Percentiles rank a stretch among this genome's conserved stretches.
Conservation (phyloP, 352 stramenopile species). For the Pythium monospermum region DNA sequence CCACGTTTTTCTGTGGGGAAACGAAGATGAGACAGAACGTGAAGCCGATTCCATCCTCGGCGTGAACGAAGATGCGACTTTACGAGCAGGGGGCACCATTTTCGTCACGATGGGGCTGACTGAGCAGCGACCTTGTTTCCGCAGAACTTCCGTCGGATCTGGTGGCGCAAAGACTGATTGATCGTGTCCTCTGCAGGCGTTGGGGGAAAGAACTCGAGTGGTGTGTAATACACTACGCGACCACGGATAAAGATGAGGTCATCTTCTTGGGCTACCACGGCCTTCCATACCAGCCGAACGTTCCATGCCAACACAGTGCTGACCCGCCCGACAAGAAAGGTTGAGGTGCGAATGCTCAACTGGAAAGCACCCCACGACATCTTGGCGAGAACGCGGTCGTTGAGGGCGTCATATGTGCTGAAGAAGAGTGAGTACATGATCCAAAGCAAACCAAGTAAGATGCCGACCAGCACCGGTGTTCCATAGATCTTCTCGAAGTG, state of each 20-base stretch:
- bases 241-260: slow-evolving; percentile 9
- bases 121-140: too few species aligned
- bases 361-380: slow-evolving; percentile 10
- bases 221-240: slow-evolving; percentile 3
- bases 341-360: slow-evolving; percentile 9
- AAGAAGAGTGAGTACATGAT: slow-evolving; percentile 24
- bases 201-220: slow-evolving; percentile 4
- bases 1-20: too few species aligned
- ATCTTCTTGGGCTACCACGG: neutral
- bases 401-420: slow-evolving; percentile 13
- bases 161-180: too few species aligned
- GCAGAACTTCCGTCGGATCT: too few species aligned
- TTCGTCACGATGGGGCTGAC: too few species aligned
- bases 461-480: slow-evolving; percentile 15
- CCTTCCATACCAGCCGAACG: slow-evolving; percentile 1
- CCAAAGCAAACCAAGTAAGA: slow-evolving; percentile 15
- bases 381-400: slow-evolving; percentile 8
- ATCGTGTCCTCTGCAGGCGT: too few species aligned
- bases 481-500: slow-evolving; percentile 17
- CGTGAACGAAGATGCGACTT: too few species aligned
- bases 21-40: too few species aligned
- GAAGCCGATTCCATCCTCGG: too few species aligned
- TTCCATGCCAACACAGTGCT: slow-evolving; percentile 3
- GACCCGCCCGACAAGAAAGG: slow-evolving; percentile 11
- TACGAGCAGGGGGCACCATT: too few species aligned